Base-by-base conservation (phyloP, 305 asterid species). In the Stenogyne calaminthoides region DNA sequence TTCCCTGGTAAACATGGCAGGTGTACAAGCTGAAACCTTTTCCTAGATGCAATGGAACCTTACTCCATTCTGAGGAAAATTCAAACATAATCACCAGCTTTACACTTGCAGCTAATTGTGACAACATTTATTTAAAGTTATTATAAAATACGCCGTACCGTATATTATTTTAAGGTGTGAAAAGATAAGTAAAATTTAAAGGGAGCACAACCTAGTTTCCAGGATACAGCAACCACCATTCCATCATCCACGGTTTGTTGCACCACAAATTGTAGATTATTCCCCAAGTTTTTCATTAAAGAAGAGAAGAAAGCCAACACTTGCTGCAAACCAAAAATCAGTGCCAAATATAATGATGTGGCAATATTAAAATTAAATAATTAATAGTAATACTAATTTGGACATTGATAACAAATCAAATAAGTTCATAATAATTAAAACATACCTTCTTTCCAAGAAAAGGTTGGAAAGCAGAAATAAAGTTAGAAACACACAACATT, bases 401-500 rank as follows among this genome's bases (percentile, higher is more conserved):
- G 9, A 59, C 65, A 29, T 25, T 6, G 7, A 58, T 27, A 27
- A 57, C 36, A 10, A 55, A 20, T 7, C 15, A 20, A 20, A 0
- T 7, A 2, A 8, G 22, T 6, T 3, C 34, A 61, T 8, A 16
- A 3, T 9, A 18, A 9, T 37, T 46, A 22, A 22, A 22, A 37
- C 78, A 0, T 76, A 87, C 95, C 95, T 87, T 82, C 84, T 88
- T 91, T 19, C 97, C 97, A 12, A 71, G 84, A 67, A 85, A 84
- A 64, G 87, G 88, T 55, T 78, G 87, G 69, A 79, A 79, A 0
- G 84, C 36, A 1, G 88, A 83, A 42, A 81, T 78, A 3, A 91
- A 83, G 66, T 89, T 91, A 63, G 90, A 89, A 69, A 80, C 66
- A 64, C 94, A 87, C 20, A 67, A 76, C 97, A 91, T 79, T 88